These are phyloP conservation scores for Diaporthe humulicola DNA, from an alignment of 2,329 filamentous ascomycete genomes.

Conservation along the genomic window DNA sequence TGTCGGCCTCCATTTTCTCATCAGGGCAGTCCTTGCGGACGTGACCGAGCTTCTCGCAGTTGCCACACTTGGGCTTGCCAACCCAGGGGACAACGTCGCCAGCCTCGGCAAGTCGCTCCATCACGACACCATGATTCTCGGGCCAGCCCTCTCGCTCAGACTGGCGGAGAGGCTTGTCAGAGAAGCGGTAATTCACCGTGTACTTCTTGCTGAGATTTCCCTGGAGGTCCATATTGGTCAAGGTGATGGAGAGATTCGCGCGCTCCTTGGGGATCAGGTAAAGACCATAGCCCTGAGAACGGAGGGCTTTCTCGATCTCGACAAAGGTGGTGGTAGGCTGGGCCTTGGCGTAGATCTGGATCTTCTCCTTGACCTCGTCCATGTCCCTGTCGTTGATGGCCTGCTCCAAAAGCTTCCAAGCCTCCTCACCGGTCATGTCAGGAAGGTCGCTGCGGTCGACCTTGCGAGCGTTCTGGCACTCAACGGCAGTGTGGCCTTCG, in stretches of 20 bases:
- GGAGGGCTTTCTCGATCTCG: conserved; percentile 73
- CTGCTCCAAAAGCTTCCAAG: conserved; percentile 68
- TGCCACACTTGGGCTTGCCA: conserved; percentile 71
- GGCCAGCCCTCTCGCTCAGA: conserved; percentile 74
- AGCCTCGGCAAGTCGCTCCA: conserved; percentile 74
- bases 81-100: conserved; percentile 71
- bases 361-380: conserved; percentile 72
- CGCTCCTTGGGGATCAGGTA: conserved; percentile 75
- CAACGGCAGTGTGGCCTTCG: conserved; percentile 66
- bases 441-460: conserved; percentile 66
- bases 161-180: conserved; percentile 67
- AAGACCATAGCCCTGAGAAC: conserved; percentile 64
- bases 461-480: conserved; percentile 72
- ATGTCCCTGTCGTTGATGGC: conserved; percentile 69
- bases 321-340: conserved; percentile 68
- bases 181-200: conserved; percentile 73
- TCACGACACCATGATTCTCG: conserved; percentile 68
- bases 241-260: conserved; percentile 63
- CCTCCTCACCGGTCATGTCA: conserved; percentile 64
- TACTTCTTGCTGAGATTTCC: conserved; percentile 76
- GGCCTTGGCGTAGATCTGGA: conserved; percentile 73
- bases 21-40: conserved; percentile 70
- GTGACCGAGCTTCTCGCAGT: conserved; percentile 76
- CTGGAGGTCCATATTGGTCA: conserved; percentile 80
- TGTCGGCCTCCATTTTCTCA: conserved; percentile 64